Base-by-base conservation (phyloP, 352 stramenopile species). In the Phytopythium ostracodes region DNA sequence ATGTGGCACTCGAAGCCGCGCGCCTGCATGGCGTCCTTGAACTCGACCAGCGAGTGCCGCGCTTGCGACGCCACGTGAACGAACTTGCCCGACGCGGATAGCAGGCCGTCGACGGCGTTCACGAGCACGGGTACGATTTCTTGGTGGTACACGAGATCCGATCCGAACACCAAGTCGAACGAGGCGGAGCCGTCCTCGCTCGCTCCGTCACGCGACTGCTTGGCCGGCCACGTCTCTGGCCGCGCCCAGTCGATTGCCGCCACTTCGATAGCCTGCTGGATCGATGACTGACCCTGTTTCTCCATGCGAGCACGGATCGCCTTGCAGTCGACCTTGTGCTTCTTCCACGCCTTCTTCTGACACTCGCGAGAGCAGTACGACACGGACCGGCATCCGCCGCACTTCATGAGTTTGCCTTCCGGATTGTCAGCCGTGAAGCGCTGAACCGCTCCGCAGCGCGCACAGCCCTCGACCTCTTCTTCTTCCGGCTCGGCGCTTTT, bases 331-430 rank as follows among this genome's bases (percentile, higher is more conserved):
- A 59, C n/a, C 64, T 96, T 95, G 77, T 96, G 88, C 27, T 72
- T 69, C 57, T 90, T 94, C 86, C 86, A 96, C 6, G 84, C 86
- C 50, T 88, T 87, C 71, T 93, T 93, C 67, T 96, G 88, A 51
- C 85, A 94, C 54, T 84, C 83, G 22, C 84, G 85, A 18, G 79
- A 91, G 73, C 88, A 96, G 68, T 95, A 96, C n/a, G 74, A 72
- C n/a, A 81, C 75, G 14, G 65, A 71, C 50, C 76, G 79, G 67
- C 87, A 96, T 11, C 77, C 79, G 18, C 79, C 83, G 51, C 88
- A 96, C 60, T 86, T 87, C 73, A 92, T 87, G n/a, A 95, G 77
- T 56, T 92, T 92, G 6, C 87, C 87, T 17, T 95, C 87, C n/a
- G 81, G 84, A 47, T 95, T 95, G 25, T 95, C 87, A 2, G 81